Evolutionary conservation across 179 eudicot species (phyloP), one percentile per base, ranked within the genome.

Genomic region (Vitellaria paradoxa): DNA sequence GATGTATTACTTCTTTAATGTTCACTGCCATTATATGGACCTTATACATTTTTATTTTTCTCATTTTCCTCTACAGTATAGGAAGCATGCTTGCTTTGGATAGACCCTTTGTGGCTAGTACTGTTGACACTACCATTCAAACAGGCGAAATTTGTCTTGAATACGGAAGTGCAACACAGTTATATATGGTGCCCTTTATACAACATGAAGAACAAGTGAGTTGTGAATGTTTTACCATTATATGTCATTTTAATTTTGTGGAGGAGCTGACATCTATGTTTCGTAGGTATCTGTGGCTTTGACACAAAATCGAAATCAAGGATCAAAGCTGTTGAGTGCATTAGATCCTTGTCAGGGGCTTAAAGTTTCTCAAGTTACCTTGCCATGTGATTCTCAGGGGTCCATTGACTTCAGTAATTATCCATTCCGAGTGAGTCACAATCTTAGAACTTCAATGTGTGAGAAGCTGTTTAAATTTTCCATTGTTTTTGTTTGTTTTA

Each of bases 31-130:
- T 77, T 21, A 24, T 45, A 42, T 79, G 75, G 65, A 49, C 21
- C 61, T 79, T 40, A 42, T 74, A 40, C 56, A 21, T 2, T 46
- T 55, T 72, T 50, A 5, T 60, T 60, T 40, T 20, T 70, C 64
- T 23, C 70, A 70, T 40, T 24, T 62, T 53, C 18, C 77, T 65
- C 4, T 82, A 40, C 91, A 95, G 99, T 76, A 86, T 91, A 37
- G 92, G 97, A 80, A 93, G 97, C 84, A 91, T 90, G 97, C 95
- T 95, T 79, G 99, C 98, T 67, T 80, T 95, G 60, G 97, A 95
- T 83, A 86, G 86, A 79, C 99, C 99, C 52, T 95, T 86, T 75
- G 65, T 95, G 37, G 82, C 91, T 68, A 89, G 84, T 84, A 81
- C 91, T 50, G 47, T 47, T 37, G 88, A 84, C 52, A 80, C 84